Evolutionary conservation across 495 filamentous ascomycete genomes (phyloP), one percentile per base, ranked within the genome.

Genomic region (Penicillium alfredii): DNA sequence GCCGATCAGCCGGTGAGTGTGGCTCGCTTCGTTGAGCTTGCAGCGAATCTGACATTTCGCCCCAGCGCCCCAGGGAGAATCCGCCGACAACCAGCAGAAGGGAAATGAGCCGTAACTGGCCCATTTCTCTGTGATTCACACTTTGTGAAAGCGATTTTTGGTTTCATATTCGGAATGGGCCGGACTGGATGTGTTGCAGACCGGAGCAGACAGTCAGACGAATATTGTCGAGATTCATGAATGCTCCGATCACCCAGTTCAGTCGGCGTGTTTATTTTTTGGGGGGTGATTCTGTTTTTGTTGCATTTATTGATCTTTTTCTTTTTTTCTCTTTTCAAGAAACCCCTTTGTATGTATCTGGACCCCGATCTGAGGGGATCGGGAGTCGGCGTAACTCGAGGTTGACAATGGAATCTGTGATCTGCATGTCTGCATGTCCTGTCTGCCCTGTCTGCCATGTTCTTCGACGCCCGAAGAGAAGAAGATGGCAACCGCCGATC

Each of bases 1-100:
- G 17, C 17, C 46, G 48, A 33, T 31, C 48, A 49, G 36, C 42
- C 42, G 53, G 53, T 56, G 49, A 56, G 37, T 33, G 35, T 9
- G 20, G 29, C 19, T 22, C 25, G 17, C 31, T 18, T 18, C 13
- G 30, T 33, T 40, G 42, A n/a, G n/a, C n/a, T n/a, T n/a, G n/a
- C n/a, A n/a, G n/a, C n/a, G n/a, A n/a, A n/a, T n/a, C n/a, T n/a
- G n/a, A n/a, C n/a, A n/a, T n/a, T n/a, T n/a, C n/a, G n/a, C n/a
- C n/a, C n/a, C n/a, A n/a, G n/a, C n/a, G n/a, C 18, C 36, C 27
- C 33, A 35, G 20, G 39, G 22, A 25, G 13, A 19, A 26, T 16
- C 20, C 20, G 12, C 6, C 37, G 8, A 2, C 7, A 14, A 27
- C 17, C 35, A 43, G 30, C 44, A 25, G 28, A 21, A 32, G 32